Evolutionary conservation across 768 basidiomycete species (phyloP), one percentile per base, ranked within the genome.

Genomic region (Mycena epipterygia): DNA sequence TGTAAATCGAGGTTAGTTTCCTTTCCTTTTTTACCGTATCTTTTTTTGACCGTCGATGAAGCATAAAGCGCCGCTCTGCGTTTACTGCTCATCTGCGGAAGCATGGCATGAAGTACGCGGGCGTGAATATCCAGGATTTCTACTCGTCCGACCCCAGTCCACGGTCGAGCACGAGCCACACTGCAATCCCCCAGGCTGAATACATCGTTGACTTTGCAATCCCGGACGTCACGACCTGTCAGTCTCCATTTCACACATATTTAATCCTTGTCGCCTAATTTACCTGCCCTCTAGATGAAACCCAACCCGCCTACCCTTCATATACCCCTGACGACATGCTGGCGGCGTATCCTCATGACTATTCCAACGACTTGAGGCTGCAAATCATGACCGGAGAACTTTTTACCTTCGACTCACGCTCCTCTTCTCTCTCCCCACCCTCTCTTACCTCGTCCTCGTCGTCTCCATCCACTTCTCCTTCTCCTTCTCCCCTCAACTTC

Each of bases 41-140:
- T 39, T 42, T 55, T 68, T 25, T 46, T 70, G 29, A 74, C 58
- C 49, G 30, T 49, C n/a, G 53, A 37, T 32, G 11, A 58, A 93
- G 90, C 35, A 93, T 92, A 73, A 91, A 91, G 76, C 90, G 92
- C 59, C 85, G 85, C 30, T 88, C 89, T 33, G 84, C 88, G 27
- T 93, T 91, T 69, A 79, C 80, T 29, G 76, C 77, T 4, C 91
- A 93, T 78, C 76, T 93, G 56, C 80, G 76, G 64, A 87, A 86
- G 76, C 91, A 92, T 68, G 79, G 78, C 37, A 74, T 82, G 30
- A 79, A 82, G 52, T 78, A 79, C 29, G 71, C 75, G 4, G 76
- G 69, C 8, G 57, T 81, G 32, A 67, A 83, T 35, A 74, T 85
- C 42, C 82, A 83, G 53, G 67, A 73, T 35, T 74, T 80, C 32